Percentiles rank a stretch among this genome's conserved stretches.
These are phyloP conservation scores for Cordyceps cicadae DNA, from an alignment of 2,329 filamentous ascomycete genomes.

Conservation along the genomic window DNA sequence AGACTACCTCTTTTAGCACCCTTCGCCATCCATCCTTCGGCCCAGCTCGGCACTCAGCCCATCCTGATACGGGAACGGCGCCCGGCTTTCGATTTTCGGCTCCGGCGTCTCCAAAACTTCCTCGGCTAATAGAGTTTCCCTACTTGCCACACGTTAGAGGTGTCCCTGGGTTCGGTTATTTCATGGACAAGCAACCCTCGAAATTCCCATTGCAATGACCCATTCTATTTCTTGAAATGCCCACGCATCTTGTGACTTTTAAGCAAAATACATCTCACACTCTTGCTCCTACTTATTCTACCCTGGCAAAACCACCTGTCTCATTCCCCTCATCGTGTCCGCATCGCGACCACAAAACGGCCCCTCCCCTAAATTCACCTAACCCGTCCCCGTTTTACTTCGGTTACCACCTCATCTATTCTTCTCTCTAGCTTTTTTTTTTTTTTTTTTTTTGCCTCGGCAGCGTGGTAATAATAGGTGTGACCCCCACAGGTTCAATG, in stretches of 20 bases:
- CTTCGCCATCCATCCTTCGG: not conserved
- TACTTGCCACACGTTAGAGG: not conserved
- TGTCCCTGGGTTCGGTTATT: not conserved
- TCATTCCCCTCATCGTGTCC: slow-evolving; percentile 1
- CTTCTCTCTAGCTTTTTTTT: too few relatives aligned
- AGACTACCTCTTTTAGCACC: not conserved
- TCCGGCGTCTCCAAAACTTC: slow-evolving; percentile 5
- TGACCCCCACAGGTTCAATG: not conserved
- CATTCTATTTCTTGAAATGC: too few relatives aligned
- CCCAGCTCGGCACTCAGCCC: not conserved
- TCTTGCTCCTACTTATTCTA: not conserved
- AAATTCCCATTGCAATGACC: not conserved
- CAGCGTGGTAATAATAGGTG: not conserved
- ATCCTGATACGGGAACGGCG: not conserved
- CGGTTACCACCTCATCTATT: slow-evolving; percentile 2
- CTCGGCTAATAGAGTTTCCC: slow-evolving; percentile 7
- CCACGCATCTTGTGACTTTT: not conserved
- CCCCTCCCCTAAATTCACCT: slow-evolving; percentile 4
- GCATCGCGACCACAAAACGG: not conserved
- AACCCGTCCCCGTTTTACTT: slow-evolving; percentile 9
- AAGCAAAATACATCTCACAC: not conserved
- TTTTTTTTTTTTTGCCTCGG: slow-evolving; percentile 4
- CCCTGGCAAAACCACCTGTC: not conserved
- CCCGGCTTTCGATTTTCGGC: slow-evolving; percentile 5
- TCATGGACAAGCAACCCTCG: not conserved